phyloP scores from a whole-genome alignment of 1,284 basidiomycete genomes.

The Moniliella sp. region DNA sequence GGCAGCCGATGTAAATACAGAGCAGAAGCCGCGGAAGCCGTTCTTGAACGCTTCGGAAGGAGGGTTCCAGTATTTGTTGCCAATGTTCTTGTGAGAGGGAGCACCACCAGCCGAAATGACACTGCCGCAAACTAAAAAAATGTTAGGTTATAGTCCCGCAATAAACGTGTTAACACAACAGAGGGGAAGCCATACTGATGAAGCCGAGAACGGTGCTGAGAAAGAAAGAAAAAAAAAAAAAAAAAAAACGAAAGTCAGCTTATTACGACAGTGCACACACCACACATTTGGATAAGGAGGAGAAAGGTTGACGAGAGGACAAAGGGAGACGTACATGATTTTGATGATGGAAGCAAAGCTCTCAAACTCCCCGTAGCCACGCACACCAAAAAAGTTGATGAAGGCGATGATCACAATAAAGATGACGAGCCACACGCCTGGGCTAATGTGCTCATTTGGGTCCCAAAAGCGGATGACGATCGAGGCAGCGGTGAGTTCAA shows the following conservation, averaged over 20 bases:
- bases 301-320: too few relatives aligned
- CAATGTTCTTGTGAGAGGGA: constrained; percentile 10
- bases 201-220: constrained; percentile 24
- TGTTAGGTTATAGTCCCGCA: too few relatives aligned
- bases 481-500: constrained; percentile 35
- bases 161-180: too few relatives aligned
- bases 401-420: constrained; percentile 13
- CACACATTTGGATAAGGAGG: too few relatives aligned
- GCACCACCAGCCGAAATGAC: constrained; percentile 35
- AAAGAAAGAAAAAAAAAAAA: too few relatives aligned
- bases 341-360: constrained; percentile 43
- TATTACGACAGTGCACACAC: too few relatives aligned
- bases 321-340: constrained; percentile 38
- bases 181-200: constrained; percentile 21
- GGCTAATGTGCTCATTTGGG: constrained; percentile 10
- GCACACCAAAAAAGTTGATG: constrained; percentile 19
- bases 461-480: constrained; percentile 31
- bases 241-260: too few relatives aligned
- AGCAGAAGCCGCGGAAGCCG: constrained; percentile 29
- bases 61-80: constrained; percentile 1
- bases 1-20: constrained; percentile 26
- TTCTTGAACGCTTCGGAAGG: constrained; percentile 22
- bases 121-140: constrained; percentile 43
- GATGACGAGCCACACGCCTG: constrained; percentile 16
- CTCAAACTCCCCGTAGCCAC: constrained; percentile 39